Percentiles rank a stretch among this genome's conserved stretches.
Evolutionary conservation across 192 early-diverging fungal genomes (phyloP).

Genomic region (Coemansia sp.): DNA sequence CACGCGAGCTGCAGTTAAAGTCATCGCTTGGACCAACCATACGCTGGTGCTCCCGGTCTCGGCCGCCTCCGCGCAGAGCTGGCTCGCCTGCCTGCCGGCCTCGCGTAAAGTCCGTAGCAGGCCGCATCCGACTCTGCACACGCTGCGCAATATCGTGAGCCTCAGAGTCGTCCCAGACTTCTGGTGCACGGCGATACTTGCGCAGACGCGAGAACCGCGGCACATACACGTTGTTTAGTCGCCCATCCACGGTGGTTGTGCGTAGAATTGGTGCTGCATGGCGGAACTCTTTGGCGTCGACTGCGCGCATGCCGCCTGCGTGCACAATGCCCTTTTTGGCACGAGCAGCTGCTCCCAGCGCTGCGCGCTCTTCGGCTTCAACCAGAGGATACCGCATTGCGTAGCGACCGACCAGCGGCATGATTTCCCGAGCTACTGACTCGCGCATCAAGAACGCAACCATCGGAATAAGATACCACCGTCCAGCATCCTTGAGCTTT

Average conservation of each 20-base stretch:
- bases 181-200: constrained; percentile 45
- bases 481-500: constrained; percentile 12
- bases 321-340: constrained; percentile 17
- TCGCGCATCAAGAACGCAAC: constrained; percentile 28
- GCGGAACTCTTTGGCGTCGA: constrained; percentile 32
- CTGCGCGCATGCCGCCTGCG: constrained; percentile 30
- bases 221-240: constrained; percentile 37
- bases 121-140: constrained; percentile 16
- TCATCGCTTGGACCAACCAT: constrained; percentile 9
- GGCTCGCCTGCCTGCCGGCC: constrained; percentile 21
- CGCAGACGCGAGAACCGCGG: constrained; percentile 41
- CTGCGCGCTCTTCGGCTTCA: constrained; percentile 34
- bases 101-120: background rate
- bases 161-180: constrained; percentile 54
- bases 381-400: constrained; percentile 46
- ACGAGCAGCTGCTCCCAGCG: constrained; percentile 5
- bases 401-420: constrained; percentile 40
- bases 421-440: constrained; percentile 8
- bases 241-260: constrained; percentile 28
- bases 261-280: constrained; percentile 30
- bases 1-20: constrained; percentile 23
- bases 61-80: constrained; percentile 26
- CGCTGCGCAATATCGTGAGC: constrained; percentile 39
- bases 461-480: constrained; percentile 32
- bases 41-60: constrained; percentile 7